phyloP scores from a whole-genome alignment of 2,329 filamentous ascomycete species.

The Parastagonospora nodorum region DNA sequence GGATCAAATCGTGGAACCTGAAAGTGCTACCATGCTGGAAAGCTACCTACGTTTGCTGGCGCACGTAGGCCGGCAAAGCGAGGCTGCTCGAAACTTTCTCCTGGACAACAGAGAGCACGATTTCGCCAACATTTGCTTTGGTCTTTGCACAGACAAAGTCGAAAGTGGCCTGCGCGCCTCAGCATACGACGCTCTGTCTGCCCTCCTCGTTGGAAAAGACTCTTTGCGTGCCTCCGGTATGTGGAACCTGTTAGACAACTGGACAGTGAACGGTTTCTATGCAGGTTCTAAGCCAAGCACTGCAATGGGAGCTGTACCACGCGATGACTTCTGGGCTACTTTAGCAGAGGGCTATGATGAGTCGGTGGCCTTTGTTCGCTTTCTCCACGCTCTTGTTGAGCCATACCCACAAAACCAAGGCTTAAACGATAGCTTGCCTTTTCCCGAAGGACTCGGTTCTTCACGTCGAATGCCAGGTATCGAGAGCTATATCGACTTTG shows the following conservation, averaged over 20 bases:
- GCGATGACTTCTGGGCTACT: slow-evolving; percentile 66
- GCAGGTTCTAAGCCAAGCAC: slow-evolving; percentile 38
- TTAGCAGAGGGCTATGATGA: slow-evolving; percentile 83
- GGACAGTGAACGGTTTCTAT: slow-evolving; percentile 59
- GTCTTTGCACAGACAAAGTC: slow-evolving; percentile 77
- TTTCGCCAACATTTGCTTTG: slow-evolving; percentile 75
- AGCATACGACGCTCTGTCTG: slow-evolving; percentile 77
- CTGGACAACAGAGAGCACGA: slow-evolving; percentile 69
- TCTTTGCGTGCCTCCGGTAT: slow-evolving; percentile 70
- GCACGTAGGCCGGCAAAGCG: slow-evolving; percentile 77
- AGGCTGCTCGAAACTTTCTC: slow-evolving; percentile 73
- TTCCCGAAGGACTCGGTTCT: slow-evolving; percentile 82
- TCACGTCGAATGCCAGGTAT: slow-evolving; percentile 82
- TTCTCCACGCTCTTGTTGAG: slow-evolving; percentile 73
- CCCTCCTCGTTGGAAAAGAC: slow-evolving; percentile 76
- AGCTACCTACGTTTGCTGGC: slow-evolving; percentile 88
- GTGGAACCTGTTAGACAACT: slow-evolving; percentile 81
- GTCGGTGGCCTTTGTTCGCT: slow-evolving; percentile 78
- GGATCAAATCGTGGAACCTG: slow-evolving; percentile 78
- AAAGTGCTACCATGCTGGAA: slow-evolving; percentile 95
- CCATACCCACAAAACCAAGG: slow-evolving; percentile 66
- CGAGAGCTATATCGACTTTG: slow-evolving; percentile 90
- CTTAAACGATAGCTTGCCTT: slow-evolving; percentile 78
- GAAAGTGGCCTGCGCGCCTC: slow-evolving; percentile 79
- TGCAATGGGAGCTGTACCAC: slow-evolving; percentile 23